Conservation (phyloP, 1,284 basidiomycete genomes). For the Xerocomus amazonicus region DNA sequence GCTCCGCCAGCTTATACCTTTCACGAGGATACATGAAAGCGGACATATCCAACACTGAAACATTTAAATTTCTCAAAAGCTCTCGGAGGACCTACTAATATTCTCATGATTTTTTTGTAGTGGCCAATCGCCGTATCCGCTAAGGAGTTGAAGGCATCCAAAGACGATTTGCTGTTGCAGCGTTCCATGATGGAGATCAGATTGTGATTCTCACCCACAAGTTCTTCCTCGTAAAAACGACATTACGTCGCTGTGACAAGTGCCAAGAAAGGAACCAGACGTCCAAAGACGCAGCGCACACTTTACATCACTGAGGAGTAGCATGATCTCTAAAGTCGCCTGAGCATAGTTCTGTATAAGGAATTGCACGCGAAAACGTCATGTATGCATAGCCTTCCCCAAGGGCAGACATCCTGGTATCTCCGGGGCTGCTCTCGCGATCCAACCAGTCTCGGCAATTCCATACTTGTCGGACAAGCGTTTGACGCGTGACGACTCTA, state of each 20-base stretch:
- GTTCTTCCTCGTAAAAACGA: slow-evolving; percentile 39
- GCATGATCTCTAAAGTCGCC: slow-evolving; percentile 24
- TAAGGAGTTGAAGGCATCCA: slow-evolving; percentile 20
- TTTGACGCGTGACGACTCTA: no score
- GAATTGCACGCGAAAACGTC: slow-evolving; percentile 25
- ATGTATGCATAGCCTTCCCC: no score
- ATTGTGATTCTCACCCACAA: slow-evolving; percentile 22
- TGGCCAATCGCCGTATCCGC: slow-evolving; percentile 13
- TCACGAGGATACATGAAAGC: neutral
- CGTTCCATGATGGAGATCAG: neutral
- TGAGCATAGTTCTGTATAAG: slow-evolving; percentile 25
- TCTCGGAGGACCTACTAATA: slow-evolving; percentile 5
- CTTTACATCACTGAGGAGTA: slow-evolving; percentile 21
- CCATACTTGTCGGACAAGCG: no score
- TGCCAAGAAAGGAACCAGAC: no score
- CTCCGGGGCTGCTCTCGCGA: no score
- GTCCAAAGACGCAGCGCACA: neutral
- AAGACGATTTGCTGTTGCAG: neutral
- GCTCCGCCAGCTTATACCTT: slow-evolving; percentile 2
- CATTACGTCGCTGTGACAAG: slow-evolving; percentile 34
- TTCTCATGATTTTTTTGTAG: slow-evolving; percentile 2
- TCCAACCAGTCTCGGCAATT: no score
- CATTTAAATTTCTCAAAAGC: neutral
- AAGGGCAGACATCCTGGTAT: no score
- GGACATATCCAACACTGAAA: neutral